Evolutionary conservation across 2,329 filamentous ascomycete species (phyloP), one percentile per base, ranked within the genome.

Genomic region (Fusarium tanahbumbuense): DNA sequence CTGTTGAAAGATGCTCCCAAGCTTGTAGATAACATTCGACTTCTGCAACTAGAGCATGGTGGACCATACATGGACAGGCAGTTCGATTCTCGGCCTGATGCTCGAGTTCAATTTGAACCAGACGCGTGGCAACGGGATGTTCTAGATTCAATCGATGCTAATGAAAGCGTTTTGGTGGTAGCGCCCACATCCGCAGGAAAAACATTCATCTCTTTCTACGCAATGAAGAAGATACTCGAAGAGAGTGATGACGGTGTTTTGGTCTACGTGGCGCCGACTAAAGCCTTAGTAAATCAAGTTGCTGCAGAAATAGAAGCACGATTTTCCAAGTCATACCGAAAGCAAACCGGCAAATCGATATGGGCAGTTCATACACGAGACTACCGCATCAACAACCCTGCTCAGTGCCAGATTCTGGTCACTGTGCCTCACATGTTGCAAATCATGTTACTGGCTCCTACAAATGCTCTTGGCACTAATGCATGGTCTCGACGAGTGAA

Each of bases 181-280:
- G 92, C 92, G 0, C 92, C 92, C 1, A 95, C 92, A 0, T 92
- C 89, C 25, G 90, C 92, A 1, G 92, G 92, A 68, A 95, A 94
- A 78, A 95, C 92, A 0, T 95, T 94, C 77, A 94, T 94, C 62
- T 91, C 88, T 1, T 95, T 94, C 78, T 94, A 95, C 72, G 92
- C 92, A 3, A 95, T 94, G 90, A 91, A 92, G 74, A 89, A 92
- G 75, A 83, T 94, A 2, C 81, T 95, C 12, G 84, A 91, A 74
- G 85, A 85, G 6, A 88, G 87, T 66, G 87, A 94, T 64, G 88
- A 93, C 50, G 89, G 88, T 5, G 85, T 94, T 5, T 79, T 95
- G 9, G 90, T 94, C 1, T 95, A 94, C 70, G 90, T 95, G 8
- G 92, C 92, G 1, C 92, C 92, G 0, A 94, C 92, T 0, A 95